Evolutionary conservation across 192 early-diverging fungal genomes (phyloP), one percentile per base, ranked within the genome.

Genomic region (Gonapodya prolifera): DNA sequence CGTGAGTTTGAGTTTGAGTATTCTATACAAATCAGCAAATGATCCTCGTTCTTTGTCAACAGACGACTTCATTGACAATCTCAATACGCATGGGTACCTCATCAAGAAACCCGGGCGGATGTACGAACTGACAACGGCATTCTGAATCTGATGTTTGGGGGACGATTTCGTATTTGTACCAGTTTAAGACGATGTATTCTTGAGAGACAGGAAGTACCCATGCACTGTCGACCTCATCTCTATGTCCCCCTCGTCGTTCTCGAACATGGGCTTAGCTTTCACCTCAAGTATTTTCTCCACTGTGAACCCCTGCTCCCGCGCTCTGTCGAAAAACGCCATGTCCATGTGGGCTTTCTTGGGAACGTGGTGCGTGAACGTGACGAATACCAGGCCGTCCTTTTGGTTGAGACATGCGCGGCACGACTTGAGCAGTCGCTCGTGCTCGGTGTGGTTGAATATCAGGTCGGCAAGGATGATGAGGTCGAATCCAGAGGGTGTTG

Each of bases 391-490:
- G 71, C 71, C 71, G 31, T 32, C 71, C 45, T 8, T n/a, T 2
- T 2, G 28, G 31, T 2, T 8, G 8, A 73, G 71, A 23, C 45
- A 61, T 2, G 18, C 71, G 71, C 16, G 71, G 71, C 71, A 73
- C 16, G 71, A 73, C 28, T 8, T 18, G 71, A 73, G 28, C 8
- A 73, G 71, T 2, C 29, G 18, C 8, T 73, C 71, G 8, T 73
- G 71, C 31, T 73, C 28, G 71, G 71, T 73, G 71, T 73, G 71
- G 71, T 73, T 73, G 71, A 73, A 73, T 18, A 73, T 73, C 2
- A 73, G 71, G 71, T 73, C 71, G 2, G 71, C 32, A 32, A 73
- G 71, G 31, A 73, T 73, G 8, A 73, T 18, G 71, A 73, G 71
- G 71, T 73, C 71, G 31, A 16, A 73, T 18, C 16, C 18, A 8